phyloP scores from a whole-genome alignment of 2,329 filamentous ascomycete genomes.

The Colletotrichum falcatum region DNA sequence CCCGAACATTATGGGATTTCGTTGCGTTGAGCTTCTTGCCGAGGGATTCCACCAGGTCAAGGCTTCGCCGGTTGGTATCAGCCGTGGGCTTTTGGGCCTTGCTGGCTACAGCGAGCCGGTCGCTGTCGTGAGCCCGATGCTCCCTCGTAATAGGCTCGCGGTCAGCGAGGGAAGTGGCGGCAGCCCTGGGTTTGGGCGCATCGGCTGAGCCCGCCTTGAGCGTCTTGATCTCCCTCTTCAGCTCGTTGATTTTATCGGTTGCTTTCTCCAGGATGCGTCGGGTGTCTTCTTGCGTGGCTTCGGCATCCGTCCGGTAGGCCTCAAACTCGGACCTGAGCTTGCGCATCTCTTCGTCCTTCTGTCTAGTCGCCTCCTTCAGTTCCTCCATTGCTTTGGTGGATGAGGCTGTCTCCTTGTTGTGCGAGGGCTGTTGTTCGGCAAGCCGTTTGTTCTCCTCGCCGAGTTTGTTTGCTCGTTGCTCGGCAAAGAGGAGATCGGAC shows the following conservation, averaged over 20 bases:
- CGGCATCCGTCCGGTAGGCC: slow-evolving; percentile 64
- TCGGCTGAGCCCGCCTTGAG: slow-evolving; percentile 52
- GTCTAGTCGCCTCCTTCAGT: slow-evolving; percentile 54
- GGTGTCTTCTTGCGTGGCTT: slow-evolving; percentile 66
- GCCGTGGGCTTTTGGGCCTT: slow-evolving; percentile 29
- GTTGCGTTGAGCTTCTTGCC: slow-evolving; percentile 42
- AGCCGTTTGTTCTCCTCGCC: slow-evolving; percentile 52
- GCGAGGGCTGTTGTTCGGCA: slow-evolving; percentile 39
- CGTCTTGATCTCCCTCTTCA: slow-evolving; percentile 64
- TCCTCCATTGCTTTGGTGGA: slow-evolving; percentile 40
- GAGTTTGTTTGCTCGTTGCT: slow-evolving; percentile 56
- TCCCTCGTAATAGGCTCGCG: slow-evolving; percentile 22
- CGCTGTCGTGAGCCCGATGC: slow-evolving; percentile 19
- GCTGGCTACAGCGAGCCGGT: slow-evolving; percentile 23
- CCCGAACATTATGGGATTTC: slow-evolving; percentile 48
- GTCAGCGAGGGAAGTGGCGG: slow-evolving; percentile 7
- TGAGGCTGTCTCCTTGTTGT: neutral
- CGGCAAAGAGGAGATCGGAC: slow-evolving; percentile 60
- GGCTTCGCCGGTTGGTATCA: slow-evolving; percentile 42
- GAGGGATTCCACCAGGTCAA: slow-evolving; percentile 45
- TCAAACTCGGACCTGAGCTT: slow-evolving; percentile 65
- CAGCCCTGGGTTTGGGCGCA: slow-evolving; percentile 17
- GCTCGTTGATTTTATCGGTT: slow-evolving; percentile 66
- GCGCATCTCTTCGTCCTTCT: slow-evolving; percentile 63
- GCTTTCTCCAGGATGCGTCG: slow-evolving; percentile 67